These are phyloP conservation scores for Aspergillus pseudoterreus DNA, from an alignment of 2,329 filamentous ascomycete species.

Conservation along the genomic window DNA sequence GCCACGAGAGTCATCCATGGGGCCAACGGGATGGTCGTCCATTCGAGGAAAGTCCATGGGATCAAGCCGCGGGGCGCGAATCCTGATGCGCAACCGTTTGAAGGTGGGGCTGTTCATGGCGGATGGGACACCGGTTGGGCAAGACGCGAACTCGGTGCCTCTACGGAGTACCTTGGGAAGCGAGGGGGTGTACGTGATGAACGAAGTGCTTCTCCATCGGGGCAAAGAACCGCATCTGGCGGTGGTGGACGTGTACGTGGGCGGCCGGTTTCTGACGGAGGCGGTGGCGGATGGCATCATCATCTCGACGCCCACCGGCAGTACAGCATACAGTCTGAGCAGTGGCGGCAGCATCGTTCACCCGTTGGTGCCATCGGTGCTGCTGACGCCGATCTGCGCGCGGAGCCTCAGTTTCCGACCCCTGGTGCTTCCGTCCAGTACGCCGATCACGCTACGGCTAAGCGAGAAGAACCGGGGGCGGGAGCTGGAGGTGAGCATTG, in stretches of 20 bases:
- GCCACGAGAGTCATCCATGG: constrained; percentile 24
- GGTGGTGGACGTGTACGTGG: constrained; percentile 86
- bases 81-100: constrained; percentile 81
- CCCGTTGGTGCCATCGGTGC: constrained; percentile 79
- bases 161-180: constrained; percentile 28
- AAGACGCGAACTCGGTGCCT: constrained; percentile 45
- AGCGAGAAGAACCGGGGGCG: constrained; percentile 75
- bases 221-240: constrained; percentile 86
- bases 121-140: constrained; percentile 50
- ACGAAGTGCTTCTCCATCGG: constrained; percentile 91
- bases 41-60: constrained; percentile 80
- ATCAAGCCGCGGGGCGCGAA: constrained; percentile 66
- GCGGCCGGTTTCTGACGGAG: constrained; percentile 84
- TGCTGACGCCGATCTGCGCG: constrained; percentile 92
- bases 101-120: constrained; percentile 80
- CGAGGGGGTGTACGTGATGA: constrained; percentile 68
- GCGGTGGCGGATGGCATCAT: constrained; percentile 94
- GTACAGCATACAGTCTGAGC: constrained; percentile 92
- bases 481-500: constrained; percentile 75
- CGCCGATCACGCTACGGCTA: constrained; percentile 74
- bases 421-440: constrained; percentile 81
- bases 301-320: constrained; percentile 88
- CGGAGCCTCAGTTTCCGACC: constrained; percentile 89
- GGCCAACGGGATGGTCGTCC: constrained; percentile 63
- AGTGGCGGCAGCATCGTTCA: constrained; percentile 92